These are phyloP conservation scores for Chenopodium quinoa DNA, from an alignment of 148 eudicot genomes.

Conservation along the genomic window DNA sequence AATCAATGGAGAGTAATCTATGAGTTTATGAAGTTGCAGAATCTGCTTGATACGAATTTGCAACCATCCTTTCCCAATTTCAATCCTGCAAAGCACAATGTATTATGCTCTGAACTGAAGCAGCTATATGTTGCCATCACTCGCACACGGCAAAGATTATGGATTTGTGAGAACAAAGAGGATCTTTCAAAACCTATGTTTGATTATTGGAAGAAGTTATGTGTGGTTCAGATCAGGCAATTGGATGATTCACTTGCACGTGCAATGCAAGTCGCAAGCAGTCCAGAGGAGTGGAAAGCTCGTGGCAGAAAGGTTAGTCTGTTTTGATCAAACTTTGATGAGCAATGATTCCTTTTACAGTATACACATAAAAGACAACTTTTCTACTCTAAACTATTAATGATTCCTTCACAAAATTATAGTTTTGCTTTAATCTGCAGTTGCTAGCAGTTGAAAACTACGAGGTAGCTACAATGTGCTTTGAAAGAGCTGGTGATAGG, in stretches of 20 bases:
- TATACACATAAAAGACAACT: not conserved
- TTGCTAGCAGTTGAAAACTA: slow-evolving; percentile 59
- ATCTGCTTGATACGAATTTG: slow-evolving; percentile 37
- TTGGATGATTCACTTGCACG: slow-evolving; percentile 70
- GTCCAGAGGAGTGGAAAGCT: slow-evolving; percentile 67
- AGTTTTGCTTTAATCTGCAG: slow-evolving; percentile 29
- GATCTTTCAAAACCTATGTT: slow-evolving; percentile 66
- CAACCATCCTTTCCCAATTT: slow-evolving; percentile 41
- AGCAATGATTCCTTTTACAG: not conserved
- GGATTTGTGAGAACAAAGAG: slow-evolving; percentile 73
- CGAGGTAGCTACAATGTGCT: slow-evolving; percentile 82
- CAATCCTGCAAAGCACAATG: slow-evolving; percentile 43
- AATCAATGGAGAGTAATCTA: slow-evolving; percentile 67
- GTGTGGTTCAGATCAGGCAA: slow-evolving; percentile 57
- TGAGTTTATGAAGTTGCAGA: slow-evolving; percentile 44
- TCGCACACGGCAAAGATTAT: slow-evolving; percentile 77
- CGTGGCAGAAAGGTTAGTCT: slow-evolving; percentile 60
- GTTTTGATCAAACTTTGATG: not conserved
- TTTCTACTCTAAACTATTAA: too few species aligned
- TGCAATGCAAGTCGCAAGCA: slow-evolving; percentile 78
- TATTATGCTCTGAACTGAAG: slow-evolving; percentile 73
- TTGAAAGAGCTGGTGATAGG: slow-evolving; percentile 71
- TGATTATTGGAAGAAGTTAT: slow-evolving; percentile 66
- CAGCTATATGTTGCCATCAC: slow-evolving; percentile 84
- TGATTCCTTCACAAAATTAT: not conserved